A percentile compares a stretch with the other conserved stretches of the same genome.
phyloP scores from a whole-genome alignment of 2,329 filamentous ascomycete species.

The Cladosporium sp. region DNA sequence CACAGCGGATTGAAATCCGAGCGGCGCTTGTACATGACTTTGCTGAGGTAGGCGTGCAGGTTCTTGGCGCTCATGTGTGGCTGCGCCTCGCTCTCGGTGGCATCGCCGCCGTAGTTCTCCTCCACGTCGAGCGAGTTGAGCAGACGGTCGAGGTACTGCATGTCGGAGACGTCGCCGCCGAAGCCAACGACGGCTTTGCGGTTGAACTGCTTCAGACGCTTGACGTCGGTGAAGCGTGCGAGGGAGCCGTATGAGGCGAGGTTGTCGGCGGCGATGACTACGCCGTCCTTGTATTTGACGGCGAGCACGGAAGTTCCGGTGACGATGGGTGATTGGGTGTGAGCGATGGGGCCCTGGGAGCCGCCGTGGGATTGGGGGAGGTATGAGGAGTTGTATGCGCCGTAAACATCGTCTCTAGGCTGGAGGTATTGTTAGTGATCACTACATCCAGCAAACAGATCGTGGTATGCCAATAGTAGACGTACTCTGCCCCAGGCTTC shows the following conservation, averaged over 20 bases:
- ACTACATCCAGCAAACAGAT: conserved; percentile 30
- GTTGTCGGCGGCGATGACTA: conserved; percentile 96
- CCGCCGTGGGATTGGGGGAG: conserved; percentile 63
- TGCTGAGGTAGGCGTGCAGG: conserved; percentile 93
- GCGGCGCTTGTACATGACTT: conserved; percentile 93
- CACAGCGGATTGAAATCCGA: conserved; percentile 96
- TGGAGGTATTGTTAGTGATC: conserved; percentile 50
- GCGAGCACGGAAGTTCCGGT: conserved; percentile 95
- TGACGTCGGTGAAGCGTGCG: conserved; percentile 94
- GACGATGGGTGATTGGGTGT: conserved; percentile 90
- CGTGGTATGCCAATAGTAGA: conserved; percentile 27
- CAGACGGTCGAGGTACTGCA: conserved; percentile 96
- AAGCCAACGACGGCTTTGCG: conserved; percentile 84
- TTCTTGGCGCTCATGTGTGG: conserved; percentile 78
- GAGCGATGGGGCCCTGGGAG: conserved; percentile 64
- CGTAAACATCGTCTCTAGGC: conserved; percentile 97
- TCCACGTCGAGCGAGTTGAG: conserved; percentile 82
- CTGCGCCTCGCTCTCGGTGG: conserved; percentile 65
- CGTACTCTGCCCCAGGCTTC: conserved; percentile 67
- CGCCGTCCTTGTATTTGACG: conserved; percentile 93
- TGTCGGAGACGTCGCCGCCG: conserved; percentile 95
- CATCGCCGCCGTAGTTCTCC: conserved; percentile 74
- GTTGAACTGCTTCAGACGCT: conserved; percentile 89
- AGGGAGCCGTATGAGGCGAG: conserved; percentile 94
- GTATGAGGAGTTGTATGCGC: conserved; percentile 85